Evolutionary conservation across 2,329 filamentous ascomycete genomes (phyloP).

Genomic region (Falciphora oryzae): DNA sequence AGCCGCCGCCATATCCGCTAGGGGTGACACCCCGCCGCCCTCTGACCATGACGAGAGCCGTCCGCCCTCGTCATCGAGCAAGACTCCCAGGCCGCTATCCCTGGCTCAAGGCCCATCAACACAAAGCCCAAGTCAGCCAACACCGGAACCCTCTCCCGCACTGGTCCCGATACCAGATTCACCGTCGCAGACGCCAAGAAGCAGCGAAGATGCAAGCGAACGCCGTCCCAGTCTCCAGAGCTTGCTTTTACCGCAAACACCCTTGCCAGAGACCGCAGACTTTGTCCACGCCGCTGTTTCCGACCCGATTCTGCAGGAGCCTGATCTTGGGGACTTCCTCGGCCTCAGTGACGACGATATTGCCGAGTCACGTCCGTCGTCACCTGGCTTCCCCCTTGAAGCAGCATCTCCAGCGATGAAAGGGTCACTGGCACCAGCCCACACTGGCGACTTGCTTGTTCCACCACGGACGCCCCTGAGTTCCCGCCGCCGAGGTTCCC

Average conservation of each 20-base stretch:
- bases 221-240: conserved; percentile 19
- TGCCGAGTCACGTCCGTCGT: conserved; percentile 33
- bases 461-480: conserved; percentile 11
- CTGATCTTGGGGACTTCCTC: conserved; percentile 48
- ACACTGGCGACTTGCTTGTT: conserved; percentile 6
- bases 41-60: conserved; percentile 13
- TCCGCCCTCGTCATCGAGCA: background rate
- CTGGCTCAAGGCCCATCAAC: conserved; percentile 3
- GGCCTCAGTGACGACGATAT: conserved; percentile 53
- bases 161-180: conserved; percentile 12
- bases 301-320: conserved; percentile 40
- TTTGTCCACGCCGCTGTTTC: conserved; percentile 8
- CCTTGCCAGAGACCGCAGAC: background rate
- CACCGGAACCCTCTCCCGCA: conserved; percentile 17
- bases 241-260: background rate
- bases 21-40: conserved; percentile 12
- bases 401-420: background rate
- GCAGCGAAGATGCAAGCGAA: conserved; percentile 2
- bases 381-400: background rate
- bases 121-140: conserved; percentile 6
- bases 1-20: conserved; percentile 7
- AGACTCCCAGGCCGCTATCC: background rate
- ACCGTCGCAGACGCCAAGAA: conserved; percentile 9
- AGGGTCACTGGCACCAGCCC: background rate
- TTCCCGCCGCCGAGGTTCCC: conserved; percentile 9